Percentiles rank a stretch among this genome's conserved stretches.
Evolutionary conservation across 2,329 filamentous ascomycete species (phyloP).

Genomic region (Penicillium italicum): DNA sequence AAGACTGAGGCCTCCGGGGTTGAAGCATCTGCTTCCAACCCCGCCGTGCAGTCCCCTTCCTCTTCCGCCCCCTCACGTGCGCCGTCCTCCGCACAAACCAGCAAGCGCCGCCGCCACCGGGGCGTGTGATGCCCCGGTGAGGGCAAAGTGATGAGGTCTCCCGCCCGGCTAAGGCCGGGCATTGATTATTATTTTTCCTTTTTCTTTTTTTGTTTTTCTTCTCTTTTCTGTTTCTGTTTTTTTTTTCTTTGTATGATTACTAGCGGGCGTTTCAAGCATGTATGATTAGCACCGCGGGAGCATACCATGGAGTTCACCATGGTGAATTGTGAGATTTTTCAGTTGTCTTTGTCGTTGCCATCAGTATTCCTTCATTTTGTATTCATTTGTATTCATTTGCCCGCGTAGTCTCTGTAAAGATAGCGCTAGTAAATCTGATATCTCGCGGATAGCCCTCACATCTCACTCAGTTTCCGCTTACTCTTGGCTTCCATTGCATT

Average conservation of each 20-base stretch:
- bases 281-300: conserved; percentile 2
- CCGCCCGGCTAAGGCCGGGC: not conserved
- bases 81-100: not conserved
- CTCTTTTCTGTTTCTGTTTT: not conserved
- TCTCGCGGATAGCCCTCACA: not conserved
- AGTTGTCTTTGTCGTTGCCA: not conserved
- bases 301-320: conserved; percentile 7
- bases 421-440: not conserved
- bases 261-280: conserved; percentile 6
- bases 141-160: not conserved
- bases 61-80: not conserved
- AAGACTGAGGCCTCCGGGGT: not conserved
- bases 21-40: not conserved
- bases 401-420: not conserved
- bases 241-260: not conserved
- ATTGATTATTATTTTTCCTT: not conserved
- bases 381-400: not conserved
- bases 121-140: not conserved
- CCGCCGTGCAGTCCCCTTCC: not conserved
- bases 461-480: not conserved
- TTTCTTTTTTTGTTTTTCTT: not conserved
- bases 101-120: conserved; percentile 1
- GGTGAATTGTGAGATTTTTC: not conserved
- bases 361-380: not conserved
- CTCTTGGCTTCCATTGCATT: not conserved